Base-by-base conservation (phyloP, 257 asterid genomes). In the Jasminum sambac region DNA sequence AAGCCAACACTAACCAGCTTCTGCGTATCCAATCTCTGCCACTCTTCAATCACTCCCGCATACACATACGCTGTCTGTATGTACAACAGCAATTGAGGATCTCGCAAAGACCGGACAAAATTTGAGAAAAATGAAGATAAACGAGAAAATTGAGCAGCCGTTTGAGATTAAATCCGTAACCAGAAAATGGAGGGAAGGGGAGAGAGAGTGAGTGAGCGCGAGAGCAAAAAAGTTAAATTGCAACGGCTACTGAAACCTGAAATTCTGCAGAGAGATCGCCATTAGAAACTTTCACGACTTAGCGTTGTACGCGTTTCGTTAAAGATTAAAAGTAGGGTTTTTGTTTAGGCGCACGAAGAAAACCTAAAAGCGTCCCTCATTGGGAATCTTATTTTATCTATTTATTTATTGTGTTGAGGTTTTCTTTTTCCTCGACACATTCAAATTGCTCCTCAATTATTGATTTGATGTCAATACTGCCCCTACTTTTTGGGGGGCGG, bases 11-110 rank as follows among this genome's bases (percentile, higher is more conserved):
- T 48, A 38, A 61, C 41, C 38, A 72, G 70, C 68, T 44, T 34
- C 26, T 43, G 73, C 50, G 61, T 11, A 63, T 23, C 36, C 42
- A 14, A 46, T 17, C 61, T 58, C 43, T 61, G 48, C 38, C 50
- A 26, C 59, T 39, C 39, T 65, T 64, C 62, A 63, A 74, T 71
- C 75, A 57, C 44, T 43, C 48, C 65, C 30, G 64, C 41, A 46
- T 63, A 37, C 52, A 57, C 19, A 40, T 21, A 19, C 36, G 36
- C 41, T 36, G 43, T 25, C 83, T 38, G 63, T 30, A 60, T 71
- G 34, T 25, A 65, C 34, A 52, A 68, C 67, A 42, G 61, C 38
- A 7, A 0, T 58, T n/a, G 25, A 52, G 58, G 19, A 66, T 74
- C 8, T 11, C 46, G 16, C 17, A 46, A 73, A 24, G 19, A 38